phyloP scores from a whole-genome alignment of 306 rosid genomes.

The Sphenostylis stenocarpa region DNA sequence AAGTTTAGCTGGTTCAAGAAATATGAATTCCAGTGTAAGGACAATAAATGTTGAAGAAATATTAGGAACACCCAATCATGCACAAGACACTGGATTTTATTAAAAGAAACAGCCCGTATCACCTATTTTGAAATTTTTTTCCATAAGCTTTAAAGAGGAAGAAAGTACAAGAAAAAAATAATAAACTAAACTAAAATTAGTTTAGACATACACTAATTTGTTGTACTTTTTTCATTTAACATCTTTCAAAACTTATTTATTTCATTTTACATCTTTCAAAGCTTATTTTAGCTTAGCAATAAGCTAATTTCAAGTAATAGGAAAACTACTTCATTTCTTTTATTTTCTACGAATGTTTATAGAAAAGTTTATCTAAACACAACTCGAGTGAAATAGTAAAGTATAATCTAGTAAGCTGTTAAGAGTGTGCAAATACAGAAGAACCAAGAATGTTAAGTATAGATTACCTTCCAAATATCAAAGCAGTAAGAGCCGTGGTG shows the following conservation, averaged over 20 bases:
- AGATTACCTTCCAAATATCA: conserved; percentile 84
- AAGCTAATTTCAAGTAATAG: not conserved
- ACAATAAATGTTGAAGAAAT: not conserved
- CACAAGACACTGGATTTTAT: conserved; percentile 18
- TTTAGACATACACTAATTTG: not conserved
- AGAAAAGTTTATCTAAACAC: not conserved
- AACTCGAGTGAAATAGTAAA: not conserved
- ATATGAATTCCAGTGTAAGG: not conserved
- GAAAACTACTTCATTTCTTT: too few species aligned
- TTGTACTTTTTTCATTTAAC: not conserved
- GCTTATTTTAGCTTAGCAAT: not conserved
- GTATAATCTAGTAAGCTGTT: not conserved
- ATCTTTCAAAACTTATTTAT: too few species aligned
- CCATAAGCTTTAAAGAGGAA: not conserved
- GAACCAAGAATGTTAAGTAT: conserved; percentile 10
- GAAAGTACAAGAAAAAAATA: too few species aligned
- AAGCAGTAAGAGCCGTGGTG: conserved; percentile 86
- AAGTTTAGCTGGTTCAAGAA: conserved; percentile 14
- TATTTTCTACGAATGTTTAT: too few species aligned
- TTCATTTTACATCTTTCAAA: not conserved
- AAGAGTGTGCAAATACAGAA: not conserved
- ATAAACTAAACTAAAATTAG: too few species aligned
- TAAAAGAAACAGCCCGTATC: not conserved
- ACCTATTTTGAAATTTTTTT: not conserved
- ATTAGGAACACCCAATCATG: not conserved